Conservation (phyloP, 495 filamentous ascomycete genomes). For the Letharia lupina region DNA sequence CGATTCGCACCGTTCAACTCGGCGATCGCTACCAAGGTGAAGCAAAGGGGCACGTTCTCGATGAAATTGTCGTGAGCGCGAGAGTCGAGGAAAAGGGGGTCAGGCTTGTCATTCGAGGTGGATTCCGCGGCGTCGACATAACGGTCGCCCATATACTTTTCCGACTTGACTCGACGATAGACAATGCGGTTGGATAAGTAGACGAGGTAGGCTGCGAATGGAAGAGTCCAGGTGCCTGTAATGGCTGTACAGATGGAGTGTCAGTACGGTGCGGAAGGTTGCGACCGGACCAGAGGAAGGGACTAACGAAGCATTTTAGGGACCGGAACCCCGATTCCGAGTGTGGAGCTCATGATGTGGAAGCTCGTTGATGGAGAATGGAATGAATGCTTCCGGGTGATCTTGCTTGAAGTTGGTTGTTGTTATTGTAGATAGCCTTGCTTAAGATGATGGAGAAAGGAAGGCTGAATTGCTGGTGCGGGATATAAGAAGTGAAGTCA, state of each 20-base stretch:
- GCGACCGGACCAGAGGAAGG: background rate
- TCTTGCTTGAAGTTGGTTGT: background rate
- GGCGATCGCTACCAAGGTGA: conserved; percentile 30
- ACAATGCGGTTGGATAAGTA: conserved; percentile 37
- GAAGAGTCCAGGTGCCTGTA: conserved; percentile 38
- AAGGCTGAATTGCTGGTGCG: no score
- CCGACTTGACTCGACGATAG: conserved; percentile 30
- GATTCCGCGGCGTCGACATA: conserved; percentile 15
- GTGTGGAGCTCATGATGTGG: conserved; percentile 23
- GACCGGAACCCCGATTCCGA: conserved; percentile 28
- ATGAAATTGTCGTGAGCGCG: conserved; percentile 37
- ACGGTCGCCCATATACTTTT: conserved; percentile 31
- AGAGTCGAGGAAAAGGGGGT: conserved; percentile 28
- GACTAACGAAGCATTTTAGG: conserved; percentile 28
- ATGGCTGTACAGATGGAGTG: conserved; percentile 28
- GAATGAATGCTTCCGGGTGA: background rate
- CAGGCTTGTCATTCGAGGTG: conserved; percentile 13
- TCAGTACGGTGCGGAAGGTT: background rate
- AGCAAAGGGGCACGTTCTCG: conserved; percentile 38
- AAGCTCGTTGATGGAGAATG: background rate
- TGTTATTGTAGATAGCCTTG: background rate
- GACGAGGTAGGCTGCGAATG: conserved; percentile 38
- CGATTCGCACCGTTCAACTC: conserved; percentile 38
- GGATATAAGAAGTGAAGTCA: no score
- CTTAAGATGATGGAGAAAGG: background rate